These are phyloP conservation scores for Bretschneidera sinensis DNA, from an alignment of 345 rosid genomes.

Conservation along the genomic window DNA sequence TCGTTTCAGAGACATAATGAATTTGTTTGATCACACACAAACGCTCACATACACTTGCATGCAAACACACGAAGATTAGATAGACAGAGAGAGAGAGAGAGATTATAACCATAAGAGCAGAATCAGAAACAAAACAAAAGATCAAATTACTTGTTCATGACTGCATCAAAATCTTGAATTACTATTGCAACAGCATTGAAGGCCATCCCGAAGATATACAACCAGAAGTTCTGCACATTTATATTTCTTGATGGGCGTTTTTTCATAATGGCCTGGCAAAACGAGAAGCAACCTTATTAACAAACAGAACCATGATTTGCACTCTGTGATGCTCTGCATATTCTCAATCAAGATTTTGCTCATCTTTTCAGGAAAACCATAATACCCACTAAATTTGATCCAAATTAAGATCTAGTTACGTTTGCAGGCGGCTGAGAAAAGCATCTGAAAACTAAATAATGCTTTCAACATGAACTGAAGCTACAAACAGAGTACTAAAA, in stretches of 20 bases:
- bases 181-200: slow-evolving; percentile 91
- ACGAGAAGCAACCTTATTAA: slow-evolving; percentile 13
- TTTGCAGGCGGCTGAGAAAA: not conserved
- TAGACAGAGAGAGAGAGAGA: not conserved
- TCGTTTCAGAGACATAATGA: too few species aligned
- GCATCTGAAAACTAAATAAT: not conserved
- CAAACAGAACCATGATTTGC: not conserved
- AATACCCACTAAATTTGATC: not conserved
- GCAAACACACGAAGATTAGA: too few species aligned
- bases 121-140: slow-evolving; percentile 14
- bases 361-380: not conserved
- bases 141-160: slow-evolving; percentile 64
- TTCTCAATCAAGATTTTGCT: slow-evolving; percentile 4
- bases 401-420: slow-evolving; percentile 6
- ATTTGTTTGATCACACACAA: too few species aligned
- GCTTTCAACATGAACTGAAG: not conserved
- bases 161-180: slow-evolving; percentile 90
- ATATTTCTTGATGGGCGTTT: slow-evolving; percentile 90
- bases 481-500: slow-evolving; percentile 7
- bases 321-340: not conserved
- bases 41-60: too few species aligned
- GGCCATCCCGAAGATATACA: slow-evolving; percentile 89
- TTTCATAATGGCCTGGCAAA: slow-evolving; percentile 87
- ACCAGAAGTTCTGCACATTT: slow-evolving; percentile 94
- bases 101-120: not conserved